Base-by-base conservation (phyloP, 139 green algal species). In the Picochlorum sp. region DNA sequence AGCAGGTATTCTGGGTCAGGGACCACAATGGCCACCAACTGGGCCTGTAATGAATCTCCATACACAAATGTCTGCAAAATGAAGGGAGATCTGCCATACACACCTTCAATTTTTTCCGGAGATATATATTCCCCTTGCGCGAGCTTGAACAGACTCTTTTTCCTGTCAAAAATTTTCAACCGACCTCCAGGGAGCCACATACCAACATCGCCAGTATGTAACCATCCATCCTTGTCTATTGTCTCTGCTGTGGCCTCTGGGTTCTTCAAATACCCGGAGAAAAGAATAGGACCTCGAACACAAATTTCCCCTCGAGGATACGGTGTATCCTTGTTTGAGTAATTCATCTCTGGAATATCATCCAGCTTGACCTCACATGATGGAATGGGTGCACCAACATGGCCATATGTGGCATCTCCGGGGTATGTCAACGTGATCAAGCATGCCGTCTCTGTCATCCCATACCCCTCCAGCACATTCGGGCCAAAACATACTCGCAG, bases 101-200 rank as follows among this genome's bases (percentile, higher is more conserved):
- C 83, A 62, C 89, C 90, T 70, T 99, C 94, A 28, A 99, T 93
- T 81, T 98, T 98, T 75, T 99, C 94, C 1, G 92, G 90, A 4
- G 94, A 92, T 15, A 99, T 85, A 79, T 99, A 99, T 81, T 66
- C 61, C 10, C 65, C 76, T 71, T 86, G 80, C 2, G 87, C 85
- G 57, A 96, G 81, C 82, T 97, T 96, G 85, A 96, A 96, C 63
- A 96, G 89, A 74, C 95, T 96, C 72, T 96, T 96, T 76, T 94
- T 95, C 68, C 90, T 79, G 79, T 97, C 90, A 49, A 97, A 93
- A 80, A 98, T 96, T 66, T 95, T 95, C n/a, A 98, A 85, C 18
- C 85, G 80, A 2, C 84, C 87, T 8, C 84, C 84, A 20, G 78
- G 73, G 37, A 90, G 66, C 85, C 83, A 91, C 26, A 62, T 68